Evolutionary conservation across 148 eudicot species (phyloP).

Genomic region (Rhododendron mucronatum): DNA sequence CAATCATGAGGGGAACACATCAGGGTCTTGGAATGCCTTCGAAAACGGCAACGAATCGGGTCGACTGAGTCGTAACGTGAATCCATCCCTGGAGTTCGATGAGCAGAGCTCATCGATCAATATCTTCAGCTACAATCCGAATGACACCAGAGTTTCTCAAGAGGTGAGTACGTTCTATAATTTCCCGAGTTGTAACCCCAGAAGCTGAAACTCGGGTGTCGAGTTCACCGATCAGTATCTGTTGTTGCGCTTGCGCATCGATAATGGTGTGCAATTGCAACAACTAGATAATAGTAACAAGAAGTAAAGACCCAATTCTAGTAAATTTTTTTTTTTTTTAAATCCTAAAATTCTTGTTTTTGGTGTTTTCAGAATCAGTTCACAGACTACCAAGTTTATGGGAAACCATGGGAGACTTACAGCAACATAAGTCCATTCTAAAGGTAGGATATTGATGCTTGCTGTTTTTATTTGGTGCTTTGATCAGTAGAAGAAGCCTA

Average conservation of each 20-base stretch:
- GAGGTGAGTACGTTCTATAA: slow-evolving; percentile 14
- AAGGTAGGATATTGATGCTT: background rate
- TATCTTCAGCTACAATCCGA: slow-evolving; percentile 20
- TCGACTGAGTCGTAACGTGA: background rate
- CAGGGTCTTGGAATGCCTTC: slow-evolving; percentile 17
- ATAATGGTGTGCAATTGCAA: no score
- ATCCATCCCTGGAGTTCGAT: background rate
- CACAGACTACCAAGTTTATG: slow-evolving; percentile 12
- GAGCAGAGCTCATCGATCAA: slow-evolving; percentile 15
- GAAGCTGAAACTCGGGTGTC: background rate
- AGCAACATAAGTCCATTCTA: slow-evolving; percentile 9
- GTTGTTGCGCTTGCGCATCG: no score
- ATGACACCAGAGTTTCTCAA: slow-evolving; percentile 12
- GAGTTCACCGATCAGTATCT: background rate
- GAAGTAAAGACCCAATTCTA: background rate
- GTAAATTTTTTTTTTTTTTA: background rate
- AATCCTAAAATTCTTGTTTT: background rate
- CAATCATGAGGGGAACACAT: background rate
- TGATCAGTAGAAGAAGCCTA: background rate
- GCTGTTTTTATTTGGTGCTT: background rate
- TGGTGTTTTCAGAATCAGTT: slow-evolving; percentile 22
- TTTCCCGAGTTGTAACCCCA: background rate
- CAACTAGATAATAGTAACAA: background rate
- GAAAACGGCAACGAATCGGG: slow-evolving; percentile 1
- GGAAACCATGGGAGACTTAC: slow-evolving; percentile 26